Base-by-base conservation (phyloP, 2,329 filamentous ascomycete genomes). In the Magnaporthiopsis rhizophila region DNA sequence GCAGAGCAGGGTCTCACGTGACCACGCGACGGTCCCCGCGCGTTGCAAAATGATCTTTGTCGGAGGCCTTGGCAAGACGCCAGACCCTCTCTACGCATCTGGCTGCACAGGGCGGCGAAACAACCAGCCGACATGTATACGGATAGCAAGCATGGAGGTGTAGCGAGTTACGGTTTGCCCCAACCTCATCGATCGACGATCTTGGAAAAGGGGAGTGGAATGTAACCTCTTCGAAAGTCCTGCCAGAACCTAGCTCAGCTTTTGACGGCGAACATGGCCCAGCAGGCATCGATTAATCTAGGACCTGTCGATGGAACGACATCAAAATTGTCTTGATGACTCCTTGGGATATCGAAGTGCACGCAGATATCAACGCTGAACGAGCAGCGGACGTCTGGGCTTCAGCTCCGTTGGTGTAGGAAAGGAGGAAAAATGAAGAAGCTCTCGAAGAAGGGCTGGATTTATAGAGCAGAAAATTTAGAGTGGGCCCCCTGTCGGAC, bases 261-360 rank as follows among this genome's bases (percentile, higher is more conserved):
- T 82, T 78, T 79, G 71, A 79, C 75, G 78, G 84, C 87, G 87
- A 90, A 82, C 86, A 85, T 83, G 84, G 85, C 83, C 82, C 79
- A 80, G 77, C 78, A 77, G 80, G 79, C 76, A 81, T 81, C 79
- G 77, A 80, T 95, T 85, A 73, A 77, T 97, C 89, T 96, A 77
- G 91, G 89, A 95, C 88, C 90, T 95, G 92, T 96, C 91, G 90
- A 92, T 91, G 87, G 89, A 90, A 91, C 89, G 87, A 90, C 89
- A 92, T 86, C 90, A 92, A 87, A 78, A 73, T 74, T 74, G 77
- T 75, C 75, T 76, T 78, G 85, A 87, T 91, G 89, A 87, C 88
- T 92, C 90, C 90, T 88, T 91, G 77, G 74, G 80, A 84, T 86
- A 91, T 91, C 90, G 90, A 94, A 86, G 87, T 94, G 90, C 86